Percentiles rank a stretch among this genome's conserved stretches.
Conservation (phyloP, 2,329 filamentous ascomycete species). For the Metarhizium guizhouense region DNA sequence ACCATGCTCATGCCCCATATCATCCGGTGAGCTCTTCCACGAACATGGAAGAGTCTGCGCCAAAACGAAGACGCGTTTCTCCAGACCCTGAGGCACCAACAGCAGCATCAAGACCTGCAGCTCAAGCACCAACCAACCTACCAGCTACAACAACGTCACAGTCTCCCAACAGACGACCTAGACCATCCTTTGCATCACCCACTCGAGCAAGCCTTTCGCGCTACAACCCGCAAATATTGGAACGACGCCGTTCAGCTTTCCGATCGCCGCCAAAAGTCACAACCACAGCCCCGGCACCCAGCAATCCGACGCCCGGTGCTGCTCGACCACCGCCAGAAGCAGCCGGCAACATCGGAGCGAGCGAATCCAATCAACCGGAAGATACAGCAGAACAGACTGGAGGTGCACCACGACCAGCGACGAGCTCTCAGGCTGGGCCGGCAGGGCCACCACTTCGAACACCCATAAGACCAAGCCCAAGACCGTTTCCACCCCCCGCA, state of each 20-base stretch:
- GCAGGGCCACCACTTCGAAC: conserved; percentile 29
- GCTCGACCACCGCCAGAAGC: neutral
- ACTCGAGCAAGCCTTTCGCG: conserved; percentile 55
- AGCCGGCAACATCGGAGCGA: conserved; percentile 11
- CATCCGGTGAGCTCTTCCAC: neutral
- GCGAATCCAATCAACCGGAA: conserved; percentile 14
- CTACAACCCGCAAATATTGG: conserved; percentile 49
- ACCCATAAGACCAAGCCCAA: conserved; percentile 32
- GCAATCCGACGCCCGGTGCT: neutral
- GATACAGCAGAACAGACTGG: conserved; percentile 7
- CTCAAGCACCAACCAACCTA: neutral
- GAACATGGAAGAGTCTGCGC: conserved; percentile 45
- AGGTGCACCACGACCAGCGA: conserved; percentile 8
- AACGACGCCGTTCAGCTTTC: conserved; percentile 31
- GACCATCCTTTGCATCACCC: conserved; percentile 57
- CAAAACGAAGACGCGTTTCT: conserved; percentile 34
- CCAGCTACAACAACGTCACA: conserved; percentile 4
- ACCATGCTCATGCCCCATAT: neutral
- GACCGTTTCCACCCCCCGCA: conserved; percentile 37
- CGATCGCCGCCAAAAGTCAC: conserved; percentile 19
- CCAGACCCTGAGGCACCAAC: conserved; percentile 1
- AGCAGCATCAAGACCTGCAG: neutral
- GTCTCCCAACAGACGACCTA: conserved; percentile 18
- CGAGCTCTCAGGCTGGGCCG: conserved; percentile 21
- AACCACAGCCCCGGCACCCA: conserved; percentile 9